Evolutionary conservation across 257 asterid species (phyloP).

Genomic region (Capsicum chinense): DNA sequence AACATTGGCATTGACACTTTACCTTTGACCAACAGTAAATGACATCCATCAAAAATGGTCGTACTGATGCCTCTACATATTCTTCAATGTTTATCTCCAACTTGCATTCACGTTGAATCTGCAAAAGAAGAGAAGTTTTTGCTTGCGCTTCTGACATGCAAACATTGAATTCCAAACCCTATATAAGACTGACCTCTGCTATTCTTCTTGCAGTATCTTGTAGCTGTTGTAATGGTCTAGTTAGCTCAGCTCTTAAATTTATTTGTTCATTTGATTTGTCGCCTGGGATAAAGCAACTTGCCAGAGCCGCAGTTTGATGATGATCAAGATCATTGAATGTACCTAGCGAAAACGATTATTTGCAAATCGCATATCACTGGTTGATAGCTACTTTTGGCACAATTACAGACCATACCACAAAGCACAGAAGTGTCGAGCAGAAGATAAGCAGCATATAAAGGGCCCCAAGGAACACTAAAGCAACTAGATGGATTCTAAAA

Average conservation of each 20-base stretch:
- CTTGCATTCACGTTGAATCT: constrained; percentile 99
- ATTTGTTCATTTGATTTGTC: constrained; percentile 79
- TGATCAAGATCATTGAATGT: constrained; percentile 95
- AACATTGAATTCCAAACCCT: constrained; percentile 17
- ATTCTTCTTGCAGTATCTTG: constrained; percentile 92
- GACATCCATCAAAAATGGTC: constrained; percentile 96
- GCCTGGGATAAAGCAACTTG: constrained; percentile 95
- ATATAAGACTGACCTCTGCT: constrained; percentile 70
- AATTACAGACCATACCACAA: not conserved
- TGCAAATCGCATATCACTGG: not conserved
- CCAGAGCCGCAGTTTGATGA: constrained; percentile 91
- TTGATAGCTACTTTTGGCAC: not conserved
- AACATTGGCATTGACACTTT: constrained; percentile 28
- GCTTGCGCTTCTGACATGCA: not conserved
- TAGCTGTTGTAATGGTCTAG: constrained; percentile 92
- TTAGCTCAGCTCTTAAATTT: constrained; percentile 88
- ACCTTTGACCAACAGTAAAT: constrained; percentile 99
- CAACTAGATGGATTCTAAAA: not conserved
- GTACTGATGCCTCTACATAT: constrained; percentile 88
- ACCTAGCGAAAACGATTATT: constrained; percentile 48
- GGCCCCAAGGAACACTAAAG: constrained; percentile 19
- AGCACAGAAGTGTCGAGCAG: not conserved
- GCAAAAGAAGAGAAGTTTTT: constrained; percentile 30
- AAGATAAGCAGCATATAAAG: not conserved
- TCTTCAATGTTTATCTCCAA: constrained; percentile 91